Conservation (phyloP, 2,329 filamentous ascomycete genomes). For the Aureobasidium musti region DNA sequence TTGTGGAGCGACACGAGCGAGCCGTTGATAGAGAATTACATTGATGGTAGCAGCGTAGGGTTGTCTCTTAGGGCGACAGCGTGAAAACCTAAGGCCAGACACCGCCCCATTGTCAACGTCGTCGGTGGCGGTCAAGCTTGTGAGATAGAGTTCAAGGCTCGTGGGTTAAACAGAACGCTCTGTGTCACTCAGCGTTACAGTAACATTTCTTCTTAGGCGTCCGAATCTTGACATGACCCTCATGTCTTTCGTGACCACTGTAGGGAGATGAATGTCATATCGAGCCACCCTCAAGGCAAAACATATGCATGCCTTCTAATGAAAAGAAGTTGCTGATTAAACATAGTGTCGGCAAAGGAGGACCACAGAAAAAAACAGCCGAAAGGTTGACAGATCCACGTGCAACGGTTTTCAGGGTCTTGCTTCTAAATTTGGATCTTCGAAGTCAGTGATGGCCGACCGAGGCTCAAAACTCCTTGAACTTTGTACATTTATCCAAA, state of each 20-base stretch:
- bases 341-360: not conserved
- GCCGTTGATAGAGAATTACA: constrained; percentile 4
- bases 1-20: constrained; percentile 19
- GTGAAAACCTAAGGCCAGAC: constrained; percentile 11
- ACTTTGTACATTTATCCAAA: constrained; percentile 1
- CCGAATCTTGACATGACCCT: not conserved
- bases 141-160: constrained; percentile 16
- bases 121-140: constrained; percentile 1
- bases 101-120: not conserved
- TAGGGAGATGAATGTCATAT: not conserved
- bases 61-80: constrained; percentile 4
- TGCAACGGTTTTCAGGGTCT: not conserved
- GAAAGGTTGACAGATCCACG: constrained; percentile 1
- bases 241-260: not conserved
- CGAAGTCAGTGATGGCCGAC: not conserved
- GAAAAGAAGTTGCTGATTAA: not conserved
- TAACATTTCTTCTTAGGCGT: not conserved
- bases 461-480: not conserved
- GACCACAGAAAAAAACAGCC: not conserved
- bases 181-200: no score
- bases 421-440: constrained; percentile 16
- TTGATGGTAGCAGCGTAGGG: constrained; percentile 10
- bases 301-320: not conserved
- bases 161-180: not conserved
- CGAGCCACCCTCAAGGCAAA: not conserved